These are phyloP conservation scores for Thermomyces lanuginosus DNA, from an alignment of 2,329 filamentous ascomycete genomes.

Conservation along the genomic window DNA sequence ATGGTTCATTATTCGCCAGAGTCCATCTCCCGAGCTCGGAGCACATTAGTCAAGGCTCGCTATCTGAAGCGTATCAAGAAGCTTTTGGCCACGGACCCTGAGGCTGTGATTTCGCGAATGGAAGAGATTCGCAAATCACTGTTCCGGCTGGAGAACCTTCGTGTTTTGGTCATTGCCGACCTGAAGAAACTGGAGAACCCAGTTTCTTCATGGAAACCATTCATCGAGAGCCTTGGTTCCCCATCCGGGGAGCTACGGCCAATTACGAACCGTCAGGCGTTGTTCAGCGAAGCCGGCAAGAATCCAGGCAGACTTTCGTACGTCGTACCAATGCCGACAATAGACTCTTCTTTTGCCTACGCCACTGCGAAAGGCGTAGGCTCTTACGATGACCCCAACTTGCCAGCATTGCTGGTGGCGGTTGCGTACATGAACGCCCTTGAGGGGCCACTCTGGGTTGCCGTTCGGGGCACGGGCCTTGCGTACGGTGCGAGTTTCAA, in stretches of 20 bases:
- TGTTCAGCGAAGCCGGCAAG: slow-evolving; percentile 60
- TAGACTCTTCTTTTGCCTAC: slow-evolving; percentile 81
- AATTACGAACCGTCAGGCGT: slow-evolving; percentile 50
- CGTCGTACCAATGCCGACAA: slow-evolving; percentile 75
- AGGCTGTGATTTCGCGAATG: slow-evolving; percentile 60
- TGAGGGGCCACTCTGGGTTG: slow-evolving; percentile 87
- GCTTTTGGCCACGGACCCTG: slow-evolving; percentile 59
- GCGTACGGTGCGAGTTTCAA: slow-evolving; percentile 77
- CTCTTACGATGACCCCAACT: slow-evolving; percentile 56
- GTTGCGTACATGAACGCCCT: slow-evolving; percentile 82
- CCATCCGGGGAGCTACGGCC: slow-evolving; percentile 44
- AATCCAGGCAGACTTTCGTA: slow-evolving; percentile 60
- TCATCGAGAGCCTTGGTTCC: slow-evolving; percentile 40
- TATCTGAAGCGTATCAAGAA: slow-evolving; percentile 77
- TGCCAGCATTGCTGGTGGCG: slow-evolving; percentile 76
- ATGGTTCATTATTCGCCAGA: slow-evolving; percentile 67
- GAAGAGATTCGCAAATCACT: slow-evolving; percentile 59
- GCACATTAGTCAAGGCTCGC: slow-evolving; percentile 68
- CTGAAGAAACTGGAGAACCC: slow-evolving; percentile 57
- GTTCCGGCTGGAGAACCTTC: slow-evolving; percentile 71
- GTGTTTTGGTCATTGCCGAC: slow-evolving; percentile 69
- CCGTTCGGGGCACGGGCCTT: slow-evolving; percentile 79
- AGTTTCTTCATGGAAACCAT: slow-evolving; percentile 59
- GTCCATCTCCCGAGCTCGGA: slow-evolving; percentile 60
- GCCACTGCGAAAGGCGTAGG: slow-evolving; percentile 58